Evolutionary conservation across 257 asterid species (phyloP).

Genomic region (Nicotiana paniculata): DNA sequence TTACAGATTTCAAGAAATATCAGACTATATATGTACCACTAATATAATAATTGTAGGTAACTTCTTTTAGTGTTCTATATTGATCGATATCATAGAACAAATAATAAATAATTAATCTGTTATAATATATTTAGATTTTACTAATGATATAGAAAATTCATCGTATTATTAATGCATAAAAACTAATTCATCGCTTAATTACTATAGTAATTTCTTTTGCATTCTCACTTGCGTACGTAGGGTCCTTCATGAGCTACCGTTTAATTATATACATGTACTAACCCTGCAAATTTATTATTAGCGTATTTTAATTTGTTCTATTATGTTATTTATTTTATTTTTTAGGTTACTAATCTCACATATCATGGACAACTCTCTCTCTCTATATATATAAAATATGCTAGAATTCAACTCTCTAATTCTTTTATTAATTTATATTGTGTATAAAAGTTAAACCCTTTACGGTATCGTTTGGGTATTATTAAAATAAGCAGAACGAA

Average conservation of each 20-base stretch:
- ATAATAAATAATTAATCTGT: not conserved
- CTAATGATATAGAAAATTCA: not conserved
- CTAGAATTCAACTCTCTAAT: no score
- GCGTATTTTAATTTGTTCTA: not conserved
- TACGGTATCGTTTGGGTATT: not conserved
- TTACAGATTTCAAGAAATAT: no score
- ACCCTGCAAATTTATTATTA: not conserved
- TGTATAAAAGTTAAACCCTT: no score
- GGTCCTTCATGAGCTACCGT: no score
- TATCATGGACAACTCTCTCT: no score
- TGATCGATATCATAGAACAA: not conserved
- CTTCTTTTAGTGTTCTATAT: not conserved
- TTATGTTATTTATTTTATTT: not conserved
- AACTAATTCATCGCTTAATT: no score
- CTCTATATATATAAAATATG: no score
- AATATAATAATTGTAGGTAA: not conserved
- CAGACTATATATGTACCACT: no score
- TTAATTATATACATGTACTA: no score
- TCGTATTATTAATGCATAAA: not conserved
- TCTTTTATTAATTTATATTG: no score
- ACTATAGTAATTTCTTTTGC: no score
- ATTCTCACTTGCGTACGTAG: no score
- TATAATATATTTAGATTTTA: not conserved
- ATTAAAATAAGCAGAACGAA: not conserved
- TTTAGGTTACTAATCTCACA: not conserved